Evolutionary conservation across 495 filamentous ascomycete species (phyloP), one percentile per base, ranked within the genome.

Genomic region (Trypethelium eluteriae): DNA sequence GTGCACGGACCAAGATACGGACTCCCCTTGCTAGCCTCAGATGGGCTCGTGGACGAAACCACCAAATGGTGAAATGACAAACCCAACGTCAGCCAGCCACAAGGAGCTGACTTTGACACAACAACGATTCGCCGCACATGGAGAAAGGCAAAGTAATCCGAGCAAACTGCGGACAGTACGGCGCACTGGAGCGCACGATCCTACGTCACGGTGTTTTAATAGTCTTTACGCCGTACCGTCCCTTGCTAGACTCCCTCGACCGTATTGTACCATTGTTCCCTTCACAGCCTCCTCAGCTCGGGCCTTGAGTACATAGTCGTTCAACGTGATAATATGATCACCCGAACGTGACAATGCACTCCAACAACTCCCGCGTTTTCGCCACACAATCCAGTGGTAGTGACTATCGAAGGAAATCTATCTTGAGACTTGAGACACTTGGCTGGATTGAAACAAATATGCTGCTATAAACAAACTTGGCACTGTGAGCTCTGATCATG

Each of bases 221-320:
- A 25, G 25, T 25, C 25, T 25, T 25, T 25, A 25, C 25, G 25
- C 25, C 25, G 25, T 10, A n/a, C 53, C 25, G 18, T 35, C 18
- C 10, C 18, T 36, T 59, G 6, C 7, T 7, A 7, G 25, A 10
- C 10, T 59, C 11, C 16, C 16, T 5, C 49, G 4, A 5, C 36
- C 53, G 11, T 34, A n/a, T 18, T 59, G 7, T 36, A 35, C 53
- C 32, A 10, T 35, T 59, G 25, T 9, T 18, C 6, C 53, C 32
- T 36, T n/a, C 53, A 35, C 32, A 59, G 53, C 53, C 53, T 35
- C 32, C 53, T 59, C 53, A 59, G 53, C 53, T 59, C 53, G 53
- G 25, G 53, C 7, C 25, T 35, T 59, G 53, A 7, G 32, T 59
- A 34, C 53, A 36, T 35, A 59, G 36, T 14, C 18, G 53, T 59